Evolutionary conservation across 163 green algal species (phyloP), one percentile per base, ranked within the genome.

Genomic region (Chloromonas sp.): DNA sequence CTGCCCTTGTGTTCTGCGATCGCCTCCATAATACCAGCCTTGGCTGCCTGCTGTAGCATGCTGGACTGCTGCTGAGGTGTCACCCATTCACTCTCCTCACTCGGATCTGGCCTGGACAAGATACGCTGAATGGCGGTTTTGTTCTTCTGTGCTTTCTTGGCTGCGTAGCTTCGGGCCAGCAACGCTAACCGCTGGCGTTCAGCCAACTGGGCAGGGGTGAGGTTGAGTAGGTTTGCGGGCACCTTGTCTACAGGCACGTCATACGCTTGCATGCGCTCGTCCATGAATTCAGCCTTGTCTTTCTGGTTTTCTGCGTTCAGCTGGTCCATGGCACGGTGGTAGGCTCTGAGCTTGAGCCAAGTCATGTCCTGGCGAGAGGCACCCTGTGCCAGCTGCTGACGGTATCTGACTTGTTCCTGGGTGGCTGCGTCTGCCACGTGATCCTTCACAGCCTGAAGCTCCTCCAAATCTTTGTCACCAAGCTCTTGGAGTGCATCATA

Each of bases 301-400:
- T 15, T 5, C n/a, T 79, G 61, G 11, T 58, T 5, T 13, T 81
- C 58, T 1, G 82, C 82, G 13, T 70, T 70, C 60, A 86, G 61
- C 71, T 61, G 58, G n/a, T 86, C 80, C 14, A 84, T 1, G 36
- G 60, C 83, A 60, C 82, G 81, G 62, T 87, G 76, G 62, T 86
- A 89, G n/a, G 83, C 86, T 5, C 84, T 78, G 58, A 89, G 77
- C 81, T 89, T 89, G 0, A 89, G 80, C 86, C 86, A 89, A 5
- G 81, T 84, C 59, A 89, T 8, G 58, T 89, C 86, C 58, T 84
- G 57, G 0, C 71, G 62, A 57, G 15, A 2, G 3, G 79, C 60
- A 60, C 84, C 81, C 84, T 86, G 59, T 0, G 83, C 77, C 2
- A 89, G 83, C 3, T 71, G 59, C 61, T 83, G 83, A 71, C 86